A percentile compares a stretch with the other conserved stretches of the same genome.
Conservation (phyloP, 2,329 filamentous ascomycete species). For the Daldinia sp. region DNA sequence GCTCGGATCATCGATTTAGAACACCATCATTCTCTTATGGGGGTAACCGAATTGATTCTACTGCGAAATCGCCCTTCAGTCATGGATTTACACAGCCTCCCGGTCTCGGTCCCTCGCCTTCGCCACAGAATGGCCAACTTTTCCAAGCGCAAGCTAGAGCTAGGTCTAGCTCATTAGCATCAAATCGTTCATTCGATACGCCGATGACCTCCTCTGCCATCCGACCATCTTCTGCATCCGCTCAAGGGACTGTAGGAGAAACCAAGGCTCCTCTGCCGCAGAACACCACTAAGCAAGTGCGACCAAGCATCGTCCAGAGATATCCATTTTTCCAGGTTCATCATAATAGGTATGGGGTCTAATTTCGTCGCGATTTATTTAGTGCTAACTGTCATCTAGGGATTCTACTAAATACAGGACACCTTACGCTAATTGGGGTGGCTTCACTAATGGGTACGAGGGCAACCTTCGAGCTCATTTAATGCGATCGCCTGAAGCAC, state of each 20-base stretch:
- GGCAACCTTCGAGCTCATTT: constrained; percentile 58
- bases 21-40: constrained; percentile 48
- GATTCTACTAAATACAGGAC: constrained; percentile 65
- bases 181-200: constrained; percentile 46
- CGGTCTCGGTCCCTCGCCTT: constrained; percentile 46
- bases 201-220: constrained; percentile 50
- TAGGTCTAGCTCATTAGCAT: constrained; percentile 46
- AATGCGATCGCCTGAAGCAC: constrained; percentile 52
- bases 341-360: constrained; percentile 60
- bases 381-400: constrained; percentile 47
- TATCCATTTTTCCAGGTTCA: constrained; percentile 68
- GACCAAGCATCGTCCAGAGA: constrained; percentile 57
- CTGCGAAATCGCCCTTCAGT: constrained; percentile 47
- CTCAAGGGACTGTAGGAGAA: constrained; percentile 42
- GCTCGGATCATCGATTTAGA: constrained; percentile 45
- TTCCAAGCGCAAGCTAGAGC: constrained; percentile 48
- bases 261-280: constrained; percentile 38
- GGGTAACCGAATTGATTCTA: constrained; percentile 42
- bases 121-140: constrained; percentile 47
- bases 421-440: constrained; percentile 64
- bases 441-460: constrained; percentile 69
- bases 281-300: constrained; percentile 36
- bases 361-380: not conserved
- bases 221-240: constrained; percentile 49
- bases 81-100: constrained; percentile 47